Conservation (phyloP, 2,329 filamentous ascomycete species). For the Amesomyces nigricolor region DNA sequence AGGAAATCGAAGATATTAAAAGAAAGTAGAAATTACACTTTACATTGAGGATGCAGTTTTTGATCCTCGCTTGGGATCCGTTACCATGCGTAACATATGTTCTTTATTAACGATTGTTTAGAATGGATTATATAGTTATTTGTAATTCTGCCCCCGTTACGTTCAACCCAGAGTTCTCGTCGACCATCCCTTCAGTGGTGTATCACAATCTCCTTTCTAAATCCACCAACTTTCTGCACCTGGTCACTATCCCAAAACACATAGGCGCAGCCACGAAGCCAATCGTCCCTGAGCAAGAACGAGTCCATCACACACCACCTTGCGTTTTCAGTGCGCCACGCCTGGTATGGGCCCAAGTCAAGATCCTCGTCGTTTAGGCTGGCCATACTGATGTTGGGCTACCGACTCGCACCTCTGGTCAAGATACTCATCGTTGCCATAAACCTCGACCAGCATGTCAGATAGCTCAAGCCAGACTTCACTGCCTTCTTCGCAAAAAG, state of each 20-base stretch:
- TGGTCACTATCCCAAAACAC: slow-evolving; percentile 3
- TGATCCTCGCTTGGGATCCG: too few relatives aligned
- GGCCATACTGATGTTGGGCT: background rate
- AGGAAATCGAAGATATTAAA: too few relatives aligned
- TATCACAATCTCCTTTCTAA: background rate
- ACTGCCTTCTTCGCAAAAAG: too few relatives aligned
- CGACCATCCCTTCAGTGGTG: too few relatives aligned
- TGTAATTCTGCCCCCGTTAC: too few relatives aligned
- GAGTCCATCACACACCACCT: background rate
- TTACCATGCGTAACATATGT: too few relatives aligned
- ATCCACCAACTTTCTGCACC: background rate
- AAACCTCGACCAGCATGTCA: background rate
- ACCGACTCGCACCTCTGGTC: background rate
- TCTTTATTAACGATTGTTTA: too few relatives aligned
- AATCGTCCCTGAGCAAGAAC: background rate
- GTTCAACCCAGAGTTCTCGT: too few relatives aligned
- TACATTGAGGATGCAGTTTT: too few relatives aligned
- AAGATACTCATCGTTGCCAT: background rate
- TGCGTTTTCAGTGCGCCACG: background rate
- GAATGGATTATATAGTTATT: too few relatives aligned
- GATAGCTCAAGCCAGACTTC: background rate
- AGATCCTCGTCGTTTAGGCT: background rate
- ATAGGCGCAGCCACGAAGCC: slow-evolving; percentile 1
- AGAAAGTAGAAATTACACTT: too few relatives aligned
- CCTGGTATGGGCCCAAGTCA: slow-evolving; percentile 1